Base-by-base conservation (phyloP, 192 early-diverging fungal species). In the Rhizoclosmatium globosum region DNA sequence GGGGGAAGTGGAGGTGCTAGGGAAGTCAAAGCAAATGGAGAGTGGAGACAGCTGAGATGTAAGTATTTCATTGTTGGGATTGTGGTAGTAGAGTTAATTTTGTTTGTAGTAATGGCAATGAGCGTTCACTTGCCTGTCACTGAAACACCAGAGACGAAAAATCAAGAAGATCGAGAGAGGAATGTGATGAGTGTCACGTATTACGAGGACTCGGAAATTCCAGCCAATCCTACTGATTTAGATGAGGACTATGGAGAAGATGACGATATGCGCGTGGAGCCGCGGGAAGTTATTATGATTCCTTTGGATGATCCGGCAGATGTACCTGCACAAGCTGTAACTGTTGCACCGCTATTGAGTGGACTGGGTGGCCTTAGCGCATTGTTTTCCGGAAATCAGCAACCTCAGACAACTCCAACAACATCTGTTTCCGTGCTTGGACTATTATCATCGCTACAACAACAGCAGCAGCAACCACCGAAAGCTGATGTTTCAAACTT, bases 311-410 rank as follows among this genome's bases (percentile, higher is more conserved):
- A 58, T 19, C n/a, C 47, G 70, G 38, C 53, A 43, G 48, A 21
- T 50, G 31, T 15, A 9, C 6, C 23, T 41, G 70, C 17, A 58
- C 11, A 17, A 19, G 19, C 47, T 11, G 56, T 11, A 21, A 43
- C 48, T 15, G 13, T 39, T n/a, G 7, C 11, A 2, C 43, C 57
- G 39, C 13, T 44, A 17, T 68, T 68, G 70, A 57, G 70, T 38
- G 70, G 70, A 72, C 57, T 72, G n/a, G n/a, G 42, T n/a, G 68
- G 68, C 17, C 42, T 72, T 3, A 59, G 38, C 50, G 43, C n/a
- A 31, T 72, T 72, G 70, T 7, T 21, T 57, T 11, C 53, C 56
- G 68, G 47, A 17, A 46, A 11, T 23, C 39, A 4, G 7, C n/a
- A 43, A 68, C 23, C 38, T 7, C n/a, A 21, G 17, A 72, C 53